Percentiles rank a stretch among this genome's conserved stretches.
phyloP scores from a whole-genome alignment of 441 rosid species.

The Corymbia citriodora region DNA sequence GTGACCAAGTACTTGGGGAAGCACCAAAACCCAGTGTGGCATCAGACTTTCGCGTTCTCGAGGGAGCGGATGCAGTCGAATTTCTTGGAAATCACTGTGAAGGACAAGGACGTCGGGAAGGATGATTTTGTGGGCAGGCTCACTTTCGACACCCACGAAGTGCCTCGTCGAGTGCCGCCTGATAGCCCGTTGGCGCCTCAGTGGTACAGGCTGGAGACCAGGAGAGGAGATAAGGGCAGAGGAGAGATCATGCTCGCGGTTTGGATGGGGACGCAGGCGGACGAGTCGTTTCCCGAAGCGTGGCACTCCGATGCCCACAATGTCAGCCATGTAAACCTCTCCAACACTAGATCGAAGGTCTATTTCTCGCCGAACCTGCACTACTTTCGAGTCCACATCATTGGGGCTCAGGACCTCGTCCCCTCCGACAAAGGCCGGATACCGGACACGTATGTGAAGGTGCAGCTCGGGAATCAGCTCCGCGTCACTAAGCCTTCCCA shows the following conservation, averaged over 20 bases:
- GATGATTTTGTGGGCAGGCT: conserved; percentile 53
- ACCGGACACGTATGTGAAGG: conserved; percentile 37
- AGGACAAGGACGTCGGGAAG: conserved; percentile 51
- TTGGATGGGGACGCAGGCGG: conserved; percentile 75
- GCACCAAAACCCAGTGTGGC: conserved; percentile 53
- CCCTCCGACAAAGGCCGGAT: conserved; percentile 42
- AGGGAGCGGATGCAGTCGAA: conserved; percentile 56
- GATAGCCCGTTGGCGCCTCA: conserved; percentile 70
- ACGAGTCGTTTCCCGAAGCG: conserved; percentile 60
- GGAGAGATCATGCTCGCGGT: conserved; percentile 68
- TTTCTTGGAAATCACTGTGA: conserved; percentile 47
- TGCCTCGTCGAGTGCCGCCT: conserved; percentile 57
- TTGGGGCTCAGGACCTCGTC: conserved; percentile 61
- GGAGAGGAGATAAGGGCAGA: conserved; percentile 36
- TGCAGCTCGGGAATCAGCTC: conserved; percentile 38
- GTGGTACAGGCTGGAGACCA: conserved; percentile 51
- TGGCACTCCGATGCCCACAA: conserved; percentile 78
- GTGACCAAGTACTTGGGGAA: conserved; percentile 52
- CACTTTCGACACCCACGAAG: conserved; percentile 38
- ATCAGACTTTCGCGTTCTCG: conserved; percentile 60
- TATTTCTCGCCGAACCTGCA: conserved; percentile 63
- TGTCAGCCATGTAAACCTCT: conserved; percentile 46
- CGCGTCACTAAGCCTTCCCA: conserved; percentile 34
- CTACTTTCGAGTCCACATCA: conserved; percentile 46
- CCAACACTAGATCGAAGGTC: conserved; percentile 55